phyloP scores from a whole-genome alignment of 1,284 basidiomycete species.

The Sphaerobolus stellatus region DNA sequence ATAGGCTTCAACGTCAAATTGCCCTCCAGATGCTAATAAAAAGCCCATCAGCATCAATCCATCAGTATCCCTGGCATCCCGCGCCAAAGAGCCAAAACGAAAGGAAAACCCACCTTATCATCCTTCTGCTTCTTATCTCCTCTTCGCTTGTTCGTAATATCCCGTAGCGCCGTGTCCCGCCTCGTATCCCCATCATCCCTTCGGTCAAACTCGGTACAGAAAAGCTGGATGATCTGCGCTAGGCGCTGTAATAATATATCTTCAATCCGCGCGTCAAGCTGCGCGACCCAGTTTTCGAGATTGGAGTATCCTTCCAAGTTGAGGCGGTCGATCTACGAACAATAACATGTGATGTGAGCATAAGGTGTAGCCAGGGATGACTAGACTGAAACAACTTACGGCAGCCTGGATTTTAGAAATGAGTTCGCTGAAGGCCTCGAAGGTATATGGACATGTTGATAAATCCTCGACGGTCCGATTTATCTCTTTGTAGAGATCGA shows the following conservation, averaged over 20 bases:
- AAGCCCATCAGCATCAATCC: neutral
- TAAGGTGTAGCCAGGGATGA: slow-evolving; percentile 5
- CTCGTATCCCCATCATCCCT: slow-evolving; percentile 62
- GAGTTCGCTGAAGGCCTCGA: slow-evolving; percentile 77
- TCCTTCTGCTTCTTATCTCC: slow-evolving; percentile 67
- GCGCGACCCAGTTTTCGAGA: slow-evolving; percentile 93
- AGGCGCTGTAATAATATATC: slow-evolving; percentile 78
- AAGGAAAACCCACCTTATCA: slow-evolving; percentile 56
- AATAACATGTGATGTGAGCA: neutral
- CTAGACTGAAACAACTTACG: slow-evolving; percentile 43
- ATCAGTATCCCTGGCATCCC: no score
- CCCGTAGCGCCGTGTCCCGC: slow-evolving; percentile 52
- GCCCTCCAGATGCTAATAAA: slow-evolving; percentile 62
- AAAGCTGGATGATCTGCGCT: slow-evolving; percentile 76
- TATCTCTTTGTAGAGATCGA: slow-evolving; percentile 89
- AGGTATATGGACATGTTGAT: slow-evolving; percentile 79
- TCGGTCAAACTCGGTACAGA: slow-evolving; percentile 85
- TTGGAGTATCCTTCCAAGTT: slow-evolving; percentile 98
- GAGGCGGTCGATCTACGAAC: slow-evolving; percentile 79
- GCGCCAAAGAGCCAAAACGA: no score
- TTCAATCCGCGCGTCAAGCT: slow-evolving; percentile 87
- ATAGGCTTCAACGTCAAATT: slow-evolving; percentile 78
- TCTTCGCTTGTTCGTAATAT: slow-evolving; percentile 59
- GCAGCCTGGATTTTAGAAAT: slow-evolving; percentile 85
- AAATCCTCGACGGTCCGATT: slow-evolving; percentile 84